These are phyloP conservation scores for Pestalotiopsis sp. DNA, from an alignment of 2,329 filamentous ascomycete genomes.

Conservation along the genomic window DNA sequence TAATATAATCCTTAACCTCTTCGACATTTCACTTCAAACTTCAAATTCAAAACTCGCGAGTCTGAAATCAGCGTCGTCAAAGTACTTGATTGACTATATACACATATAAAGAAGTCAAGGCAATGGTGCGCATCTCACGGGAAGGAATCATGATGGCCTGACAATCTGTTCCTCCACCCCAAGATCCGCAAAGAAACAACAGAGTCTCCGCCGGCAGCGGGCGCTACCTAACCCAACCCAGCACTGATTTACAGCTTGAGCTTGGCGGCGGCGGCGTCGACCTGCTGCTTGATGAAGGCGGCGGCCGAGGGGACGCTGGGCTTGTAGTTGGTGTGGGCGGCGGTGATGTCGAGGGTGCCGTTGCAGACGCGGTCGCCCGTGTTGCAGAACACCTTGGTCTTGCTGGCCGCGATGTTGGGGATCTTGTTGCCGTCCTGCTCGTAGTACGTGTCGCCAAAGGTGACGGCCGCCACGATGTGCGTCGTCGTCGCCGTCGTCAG, in stretches of 20 bases:
- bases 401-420: constrained; percentile 27
- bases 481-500: constrained; percentile 32
- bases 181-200: not conserved
- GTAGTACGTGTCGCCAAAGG: constrained; percentile 35
- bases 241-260: not conserved
- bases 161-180: not conserved
- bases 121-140: not conserved
- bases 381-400: constrained; percentile 46
- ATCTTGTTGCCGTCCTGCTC: constrained; percentile 30
- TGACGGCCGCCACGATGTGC: constrained; percentile 28
- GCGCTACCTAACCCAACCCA: not conserved
- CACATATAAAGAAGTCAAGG: not conserved
- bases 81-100: not conserved
- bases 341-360: constrained; percentile 40
- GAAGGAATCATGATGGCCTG: not conserved
- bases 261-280: constrained; percentile 3
- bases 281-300: constrained; percentile 17
- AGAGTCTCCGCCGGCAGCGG: not conserved
- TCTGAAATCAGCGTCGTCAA: not conserved
- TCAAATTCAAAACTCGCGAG: not conserved
- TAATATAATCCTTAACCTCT: too few species aligned
- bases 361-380: constrained; percentile 50
- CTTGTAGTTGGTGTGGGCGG: constrained; percentile 40
- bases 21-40: too few species aligned
- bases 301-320: constrained; percentile 13